Percentiles rank a stretch among this genome's conserved stretches.
Evolutionary conservation across 345 rosid species (phyloP).

Genomic region (Noccaea bulbosa): DNA sequence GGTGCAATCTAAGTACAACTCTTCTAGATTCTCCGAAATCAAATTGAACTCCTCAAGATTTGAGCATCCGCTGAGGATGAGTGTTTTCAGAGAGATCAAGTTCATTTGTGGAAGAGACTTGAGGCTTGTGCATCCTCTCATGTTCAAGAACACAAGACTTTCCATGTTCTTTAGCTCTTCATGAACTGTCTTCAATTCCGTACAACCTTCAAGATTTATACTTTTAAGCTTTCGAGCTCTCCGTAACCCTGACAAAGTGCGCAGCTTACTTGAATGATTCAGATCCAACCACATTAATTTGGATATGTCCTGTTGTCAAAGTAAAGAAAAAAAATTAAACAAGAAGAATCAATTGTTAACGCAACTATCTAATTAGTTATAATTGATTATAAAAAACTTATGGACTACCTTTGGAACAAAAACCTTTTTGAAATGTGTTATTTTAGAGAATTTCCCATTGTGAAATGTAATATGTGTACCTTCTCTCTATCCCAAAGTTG

Average conservation of each 20-base stretch:
- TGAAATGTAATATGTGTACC: conserved; percentile 21
- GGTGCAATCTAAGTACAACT: conserved; percentile 27
- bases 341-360: neutral
- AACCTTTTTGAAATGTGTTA: too few species aligned
- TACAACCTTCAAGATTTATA: conserved; percentile 34
- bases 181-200: neutral
- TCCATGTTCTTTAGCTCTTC: conserved; percentile 22
- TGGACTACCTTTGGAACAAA: too few species aligned
- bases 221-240: conserved; percentile 31
- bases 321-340: neutral
- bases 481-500: conserved; percentile 41
- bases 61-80: conserved; percentile 35
- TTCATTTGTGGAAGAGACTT: conserved; percentile 11
- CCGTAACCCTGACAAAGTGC: conserved; percentile 33
- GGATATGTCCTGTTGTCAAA: conserved; percentile 23
- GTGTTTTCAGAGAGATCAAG: conserved; percentile 18
- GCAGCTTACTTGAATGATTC: conserved; percentile 20
- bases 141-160: conserved; percentile 28
- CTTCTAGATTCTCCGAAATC: conserved; percentile 4
- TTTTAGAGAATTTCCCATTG: too few species aligned
- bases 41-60: conserved; percentile 22
- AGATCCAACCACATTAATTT: conserved; percentile 39
- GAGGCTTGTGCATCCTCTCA: conserved; percentile 33
- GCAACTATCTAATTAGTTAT: neutral
- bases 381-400: neutral